Evolutionary conservation across 2,329 filamentous ascomycete species (phyloP).

Genomic region (Diplodia corticola): DNA sequence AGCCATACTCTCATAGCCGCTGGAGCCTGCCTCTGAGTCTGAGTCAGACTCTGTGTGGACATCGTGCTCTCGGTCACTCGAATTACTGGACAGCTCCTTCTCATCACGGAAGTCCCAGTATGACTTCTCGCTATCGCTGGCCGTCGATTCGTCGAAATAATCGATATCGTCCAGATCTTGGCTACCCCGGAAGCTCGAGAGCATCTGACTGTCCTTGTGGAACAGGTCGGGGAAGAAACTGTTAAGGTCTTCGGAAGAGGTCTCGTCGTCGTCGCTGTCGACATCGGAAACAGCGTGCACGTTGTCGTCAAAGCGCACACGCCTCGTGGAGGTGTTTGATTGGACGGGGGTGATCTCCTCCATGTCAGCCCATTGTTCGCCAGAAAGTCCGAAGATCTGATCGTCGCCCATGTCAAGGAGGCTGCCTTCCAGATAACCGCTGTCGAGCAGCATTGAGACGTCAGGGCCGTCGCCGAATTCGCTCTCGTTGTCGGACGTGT

Average conservation of each 20-base stretch:
- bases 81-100: conserved; percentile 39
- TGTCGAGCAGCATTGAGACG: conserved; percentile 33
- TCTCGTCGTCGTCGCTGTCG: conserved; percentile 36
- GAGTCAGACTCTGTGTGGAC: conserved; percentile 41
- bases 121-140: conserved; percentile 46
- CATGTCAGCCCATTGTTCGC: conserved; percentile 11
- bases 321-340: conserved; percentile 47
- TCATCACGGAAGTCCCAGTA: conserved; percentile 64
- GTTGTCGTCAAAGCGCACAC: conserved; percentile 71
- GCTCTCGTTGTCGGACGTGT: conserved; percentile 22
- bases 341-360: neutral
- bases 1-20: conserved; percentile 61
- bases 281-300: conserved; percentile 62
- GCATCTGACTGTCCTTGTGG: conserved; percentile 70
- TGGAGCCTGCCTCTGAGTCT: conserved; percentile 44
- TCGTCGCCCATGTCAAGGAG: conserved; percentile 18
- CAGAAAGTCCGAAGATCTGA: neutral
- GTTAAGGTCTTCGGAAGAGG: conserved; percentile 57
- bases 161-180: conserved; percentile 66
- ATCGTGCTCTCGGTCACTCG: conserved; percentile 26
- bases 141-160: conserved; percentile 36
- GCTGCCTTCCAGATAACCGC: conserved; percentile 27
- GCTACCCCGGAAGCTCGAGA: conserved; percentile 70
- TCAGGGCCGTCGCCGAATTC: conserved; percentile 21
- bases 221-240: conserved; percentile 78